These are phyloP conservation scores for Pseudogymnoascus destructans DNA, from an alignment of 2,329 filamentous ascomycete species.

Conservation along the genomic window DNA sequence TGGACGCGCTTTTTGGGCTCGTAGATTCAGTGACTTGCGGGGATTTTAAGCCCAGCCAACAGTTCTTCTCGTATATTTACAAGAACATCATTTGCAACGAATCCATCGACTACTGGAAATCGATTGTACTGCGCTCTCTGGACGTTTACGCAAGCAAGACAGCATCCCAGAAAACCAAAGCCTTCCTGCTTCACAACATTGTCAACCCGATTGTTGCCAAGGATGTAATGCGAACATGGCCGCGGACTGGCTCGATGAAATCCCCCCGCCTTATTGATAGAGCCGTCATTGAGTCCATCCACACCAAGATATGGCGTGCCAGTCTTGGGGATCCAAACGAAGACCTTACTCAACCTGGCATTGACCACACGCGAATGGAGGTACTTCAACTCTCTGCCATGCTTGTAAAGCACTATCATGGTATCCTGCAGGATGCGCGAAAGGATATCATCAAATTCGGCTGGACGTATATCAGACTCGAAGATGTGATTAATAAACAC, in stretches of 20 bases:
- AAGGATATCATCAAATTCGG: constrained; percentile 99
- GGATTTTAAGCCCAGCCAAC: constrained; percentile 64
- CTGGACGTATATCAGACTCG: constrained; percentile 96
- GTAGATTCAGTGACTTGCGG: constrained; percentile 74
- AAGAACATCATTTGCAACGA: constrained; percentile 69
- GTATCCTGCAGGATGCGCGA: constrained; percentile 74
- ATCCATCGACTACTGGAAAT: constrained; percentile 75
- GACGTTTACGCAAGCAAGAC: constrained; percentile 72
- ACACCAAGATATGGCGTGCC: constrained; percentile 86
- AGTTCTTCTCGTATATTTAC: constrained; percentile 74
- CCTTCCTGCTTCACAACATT: constrained; percentile 80
- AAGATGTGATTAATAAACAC: constrained; percentile 98
- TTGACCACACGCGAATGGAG: constrained; percentile 94
- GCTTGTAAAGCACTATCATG: constrained; percentile 87
- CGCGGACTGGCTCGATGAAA: constrained; percentile 39
- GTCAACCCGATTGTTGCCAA: constrained; percentile 94
- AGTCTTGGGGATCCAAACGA: constrained; percentile 72
- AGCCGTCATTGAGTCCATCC: constrained; percentile 76
- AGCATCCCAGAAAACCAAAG: constrained; percentile 79
- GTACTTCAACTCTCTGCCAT: constrained; percentile 88
- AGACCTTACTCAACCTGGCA: constrained; percentile 69
- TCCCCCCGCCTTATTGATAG: constrained; percentile 70
- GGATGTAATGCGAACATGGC: constrained; percentile 81
- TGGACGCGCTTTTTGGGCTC: constrained; percentile 74
- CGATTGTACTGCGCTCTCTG: constrained; percentile 70